Base-by-base conservation (phyloP, 179 eudicot species). In the Patellifolia procumbens region DNA sequence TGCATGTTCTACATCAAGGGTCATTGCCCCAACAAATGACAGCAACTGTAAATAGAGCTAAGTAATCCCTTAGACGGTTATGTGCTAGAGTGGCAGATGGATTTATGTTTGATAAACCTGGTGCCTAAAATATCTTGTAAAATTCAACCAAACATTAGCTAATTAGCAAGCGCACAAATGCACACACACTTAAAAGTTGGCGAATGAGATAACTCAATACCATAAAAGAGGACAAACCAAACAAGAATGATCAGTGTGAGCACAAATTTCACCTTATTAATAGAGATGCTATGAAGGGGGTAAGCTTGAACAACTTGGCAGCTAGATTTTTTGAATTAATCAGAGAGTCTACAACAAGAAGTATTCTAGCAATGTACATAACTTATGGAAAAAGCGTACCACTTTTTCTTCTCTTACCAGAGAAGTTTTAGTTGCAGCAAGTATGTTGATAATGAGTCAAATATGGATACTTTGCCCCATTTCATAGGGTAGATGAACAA, bases 1-100 rank as follows among this genome's bases (percentile, higher is more conserved):
- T 31, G 97, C 87, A 82, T 93, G 90, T 81, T 93, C 98, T 37
- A 87, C 97, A 84, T 93, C 97, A 81, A 93, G 92, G 72, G 97
- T 92, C 91, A 92, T 83, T 64, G 98, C 98, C 60, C 98, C 98
- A 87, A 80, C 81, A 84, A 65, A 70, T 32, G 56, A 79, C 56
- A 60, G 61, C 34, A 7, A 72, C 2, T 28, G 24, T 34, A 19
- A 26, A 71, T 64, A 15, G n/a, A 51, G 58, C 51, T 58, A 62
- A 45, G 31, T 34, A 17, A 75, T 72, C 64, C 26, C 26, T 24
- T n/a, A 59, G 74, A 77, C 28, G 53, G 67, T 64, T 75, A 56
- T 39, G 78, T 19, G 74, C 51, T 72, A 64, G 66, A 37, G 51
- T 70, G 59, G 76, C 73, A 72, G 66, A 73, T 29, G 76, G 70